Conservation (phyloP, 768 basidiomycete genomes). For the Lentinus brumalis region DNA sequence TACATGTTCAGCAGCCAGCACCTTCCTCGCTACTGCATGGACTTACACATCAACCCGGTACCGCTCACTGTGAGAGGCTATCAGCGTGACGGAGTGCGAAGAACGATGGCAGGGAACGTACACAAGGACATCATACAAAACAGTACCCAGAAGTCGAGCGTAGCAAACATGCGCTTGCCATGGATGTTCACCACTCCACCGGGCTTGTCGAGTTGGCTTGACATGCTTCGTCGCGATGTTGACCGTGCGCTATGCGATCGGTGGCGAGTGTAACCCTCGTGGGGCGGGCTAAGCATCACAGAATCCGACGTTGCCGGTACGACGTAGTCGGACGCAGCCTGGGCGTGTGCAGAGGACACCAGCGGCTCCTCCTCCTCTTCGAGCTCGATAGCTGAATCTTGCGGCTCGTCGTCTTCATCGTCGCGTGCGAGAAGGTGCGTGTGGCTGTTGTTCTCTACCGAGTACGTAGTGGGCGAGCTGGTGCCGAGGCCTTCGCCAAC, state of each 20-base stretch:
- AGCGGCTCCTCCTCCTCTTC: conserved; percentile 27
- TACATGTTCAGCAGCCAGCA: conserved; percentile 2
- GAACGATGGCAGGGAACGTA: conserved; percentile 36
- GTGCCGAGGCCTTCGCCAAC: conserved; percentile 18
- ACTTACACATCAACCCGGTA: conserved; percentile 75
- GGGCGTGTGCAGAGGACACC: conserved; percentile 11
- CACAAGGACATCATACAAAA: conserved; percentile 56
- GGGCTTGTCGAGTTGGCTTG: conserved; percentile 17
- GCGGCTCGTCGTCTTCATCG: conserved; percentile 25
- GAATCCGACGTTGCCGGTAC: conserved; percentile 22
- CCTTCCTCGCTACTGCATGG: background rate
- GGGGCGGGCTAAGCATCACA: conserved; percentile 30
- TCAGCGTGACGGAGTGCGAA: background rate
- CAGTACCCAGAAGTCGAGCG: conserved; percentile 66
- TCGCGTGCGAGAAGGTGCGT: conserved; percentile 27
- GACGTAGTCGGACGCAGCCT: conserved; percentile 24
- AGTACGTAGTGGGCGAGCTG: conserved; percentile 24
- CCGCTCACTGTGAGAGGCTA: conserved; percentile 54
- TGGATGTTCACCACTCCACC: conserved; percentile 50
- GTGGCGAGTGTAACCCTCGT: conserved; percentile 16
- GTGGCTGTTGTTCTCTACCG: conserved; percentile 28
- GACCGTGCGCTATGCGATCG: conserved; percentile 24
- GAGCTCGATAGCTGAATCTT: conserved; percentile 23
- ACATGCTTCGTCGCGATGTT: conserved; percentile 7
- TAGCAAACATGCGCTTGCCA: conserved; percentile 52